Base-by-base conservation (phyloP, 2,329 filamentous ascomycete genomes). In the Alternaria incomplexa region DNA sequence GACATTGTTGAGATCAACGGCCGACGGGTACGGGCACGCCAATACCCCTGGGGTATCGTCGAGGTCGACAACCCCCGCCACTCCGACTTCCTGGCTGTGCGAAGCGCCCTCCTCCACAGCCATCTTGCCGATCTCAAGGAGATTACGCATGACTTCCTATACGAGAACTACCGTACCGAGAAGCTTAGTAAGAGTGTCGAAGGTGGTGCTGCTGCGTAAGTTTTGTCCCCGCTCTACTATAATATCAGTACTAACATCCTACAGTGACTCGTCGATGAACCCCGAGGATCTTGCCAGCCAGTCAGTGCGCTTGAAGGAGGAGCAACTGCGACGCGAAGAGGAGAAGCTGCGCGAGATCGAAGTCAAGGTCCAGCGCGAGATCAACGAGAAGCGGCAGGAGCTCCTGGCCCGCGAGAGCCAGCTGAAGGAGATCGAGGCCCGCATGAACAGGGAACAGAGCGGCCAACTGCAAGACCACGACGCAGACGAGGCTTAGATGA, bases 121-220 rank as follows among this genome's bases (percentile, higher is more conserved):
- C 96, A 99, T 86, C 85, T 99, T 79, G 96, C 96, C 65, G 96
- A 99, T 82, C 85, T 99, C 77, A 99, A 99, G 90, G 96, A 99
- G 83, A 99, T 99, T 80, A 99, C 96, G 56, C 96, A 99, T 83
- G 96, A 99, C 83, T 99, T 99, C 90, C 86, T 99, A 69, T 99
- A 99, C 85, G 96, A 99, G 83, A 99, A 99, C 85, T 99, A 99
- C 88, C 93, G 96, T 93, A 99, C 96, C 79, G 96, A 99, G 92
- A 98, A 98, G 87, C 92, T 99, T 76, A 97, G 93, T 86, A 99
- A 98, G 93, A 97, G 93, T 81, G 96, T 99, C 74, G 94, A 97
- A 80, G 93, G 93, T 81, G 92, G 92, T 83, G 87, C 89, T 83
- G 88, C 89, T 88, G 89, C 89, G 93, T 97, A 92, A 74, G 93